Evolutionary conservation across 257 asterid species (phyloP).

Genomic region (Agastache rugosa): DNA sequence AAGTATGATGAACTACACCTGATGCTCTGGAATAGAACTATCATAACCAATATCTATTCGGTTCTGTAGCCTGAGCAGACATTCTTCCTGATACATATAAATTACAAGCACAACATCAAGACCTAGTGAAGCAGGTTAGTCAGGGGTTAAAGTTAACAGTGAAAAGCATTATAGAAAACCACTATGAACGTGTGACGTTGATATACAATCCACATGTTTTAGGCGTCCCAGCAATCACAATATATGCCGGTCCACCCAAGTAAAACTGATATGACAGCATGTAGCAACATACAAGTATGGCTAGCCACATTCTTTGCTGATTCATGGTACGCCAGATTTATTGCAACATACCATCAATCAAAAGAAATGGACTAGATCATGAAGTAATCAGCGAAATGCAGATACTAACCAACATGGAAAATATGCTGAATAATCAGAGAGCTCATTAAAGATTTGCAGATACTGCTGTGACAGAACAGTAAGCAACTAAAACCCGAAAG

Average conservation of each 20-base stretch:
- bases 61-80: conserved; percentile 79
- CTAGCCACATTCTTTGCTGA: conserved; percentile 32
- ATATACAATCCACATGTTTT: conserved; percentile 1
- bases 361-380: conserved; percentile 1
- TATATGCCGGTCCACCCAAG: conserved; percentile 32
- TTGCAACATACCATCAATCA: conserved; percentile 1
- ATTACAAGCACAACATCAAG: conserved; percentile 36
- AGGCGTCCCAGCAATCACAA: conserved; percentile 22
- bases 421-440: conserved; percentile 4
- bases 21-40: conserved; percentile 80
- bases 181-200: conserved; percentile 24
- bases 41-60: conserved; percentile 87
- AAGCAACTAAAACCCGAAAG: conserved; percentile 22
- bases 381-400: conserved; percentile 10
- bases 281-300: conserved; percentile 13
- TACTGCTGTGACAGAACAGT: not conserved
- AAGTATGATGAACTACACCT: conserved; percentile 58
- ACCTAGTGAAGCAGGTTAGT: conserved; percentile 30
- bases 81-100: conserved; percentile 73
- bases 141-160: conserved; percentile 1
- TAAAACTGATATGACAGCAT: conserved; percentile 27
- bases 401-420: not conserved
- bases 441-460: conserved; percentile 31
- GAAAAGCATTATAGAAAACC: conserved; percentile 1
- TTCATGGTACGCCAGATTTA: conserved; percentile 15